Percentiles rank a stretch among this genome's conserved stretches.
phyloP scores from a whole-genome alignment of 305 asterid species.

The Solanum chacoense region DNA sequence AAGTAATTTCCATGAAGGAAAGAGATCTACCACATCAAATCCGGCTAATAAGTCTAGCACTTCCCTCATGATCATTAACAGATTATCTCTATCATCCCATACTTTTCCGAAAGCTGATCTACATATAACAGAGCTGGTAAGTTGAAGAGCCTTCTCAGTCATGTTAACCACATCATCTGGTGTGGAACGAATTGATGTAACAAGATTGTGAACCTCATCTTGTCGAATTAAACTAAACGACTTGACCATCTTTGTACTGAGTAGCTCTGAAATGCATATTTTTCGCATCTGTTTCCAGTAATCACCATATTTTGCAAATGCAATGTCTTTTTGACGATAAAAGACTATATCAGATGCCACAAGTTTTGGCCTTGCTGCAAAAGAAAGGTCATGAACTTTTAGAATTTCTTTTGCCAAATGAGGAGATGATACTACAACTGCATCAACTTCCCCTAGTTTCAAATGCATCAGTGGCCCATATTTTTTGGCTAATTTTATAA shows the following conservation, averaged over 20 bases:
- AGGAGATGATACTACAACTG: constrained; percentile 7
- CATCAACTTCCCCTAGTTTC: constrained; percentile 14
- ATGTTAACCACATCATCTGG: not conserved
- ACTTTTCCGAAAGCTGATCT: constrained; percentile 7
- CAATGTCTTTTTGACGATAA: constrained; percentile 1
- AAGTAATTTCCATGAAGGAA: constrained; percentile 3
- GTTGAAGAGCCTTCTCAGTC: not conserved
- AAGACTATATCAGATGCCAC: not conserved
- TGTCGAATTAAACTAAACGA: not conserved
- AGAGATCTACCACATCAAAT: not conserved
- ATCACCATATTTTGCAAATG: constrained; percentile 5
- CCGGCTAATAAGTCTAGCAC: not conserved
- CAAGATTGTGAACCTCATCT: not conserved
- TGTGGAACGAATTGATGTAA: not conserved
- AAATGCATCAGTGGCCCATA: constrained; percentile 8
- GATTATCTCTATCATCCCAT: not conserved
- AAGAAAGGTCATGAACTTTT: constrained; percentile 4
- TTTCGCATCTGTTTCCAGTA: constrained; percentile 20
- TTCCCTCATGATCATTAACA: not conserved
- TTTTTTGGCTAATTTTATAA: not conserved
- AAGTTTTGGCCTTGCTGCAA: constrained; percentile 6
- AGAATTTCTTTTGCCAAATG: constrained; percentile 10
- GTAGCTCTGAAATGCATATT: constrained; percentile 1
- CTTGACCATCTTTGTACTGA: not conserved
- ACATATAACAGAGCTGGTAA: not conserved